Evolutionary conservation across 2,329 filamentous ascomycete species (phyloP), one percentile per base, ranked within the genome.

Genomic region (Cladophialophora psammophila): DNA sequence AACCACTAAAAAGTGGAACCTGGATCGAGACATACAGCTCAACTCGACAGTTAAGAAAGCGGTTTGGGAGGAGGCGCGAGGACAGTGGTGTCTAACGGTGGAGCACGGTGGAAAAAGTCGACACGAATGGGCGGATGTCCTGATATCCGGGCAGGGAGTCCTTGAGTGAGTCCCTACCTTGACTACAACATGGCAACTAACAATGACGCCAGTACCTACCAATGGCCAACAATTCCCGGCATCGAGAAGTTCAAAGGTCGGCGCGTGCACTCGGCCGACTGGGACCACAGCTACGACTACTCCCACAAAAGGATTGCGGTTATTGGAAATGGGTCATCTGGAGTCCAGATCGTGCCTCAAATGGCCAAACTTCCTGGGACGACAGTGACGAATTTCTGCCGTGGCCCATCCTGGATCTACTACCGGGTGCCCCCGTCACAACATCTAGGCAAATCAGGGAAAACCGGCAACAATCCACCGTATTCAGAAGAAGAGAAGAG

Each of bases 1-100:
- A 1, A 74, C 75, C 5, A 78, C 79, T 8, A 75, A 73, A 45
- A 82, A 82, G 67, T 80, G 79, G 66, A 73, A 77, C 35, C 74
- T 81, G 0, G 76, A 79, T 42, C 72, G 76, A 13, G 76, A 79
- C 58, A 72, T 82, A 31, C 76, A 77, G 52, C 73, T 80, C 61
- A 72, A 76, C 20, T 75, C 77, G 64, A n/a, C 59, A 75, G 79
- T 83, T 1, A 71, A 74, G 7, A 73, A 73, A 13, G 78, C 80
- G 1, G 61, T 70, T 4, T 83, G 80, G 80, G 71, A 80, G 26
- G 77, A 80, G 40, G 67, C 71, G 0, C 38, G 66, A 45, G 76
- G 75, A 0, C 74, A 76, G 61, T 82, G 80, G 80, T 70, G 74
- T 26, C 63, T 82, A 1, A 71, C 67, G 18, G 70, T 81, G 18